Percentiles rank a stretch among this genome's conserved stretches.
Evolutionary conservation across 2,329 filamentous ascomycete species (phyloP).

Genomic region (Pestalotiopsis sp.): DNA sequence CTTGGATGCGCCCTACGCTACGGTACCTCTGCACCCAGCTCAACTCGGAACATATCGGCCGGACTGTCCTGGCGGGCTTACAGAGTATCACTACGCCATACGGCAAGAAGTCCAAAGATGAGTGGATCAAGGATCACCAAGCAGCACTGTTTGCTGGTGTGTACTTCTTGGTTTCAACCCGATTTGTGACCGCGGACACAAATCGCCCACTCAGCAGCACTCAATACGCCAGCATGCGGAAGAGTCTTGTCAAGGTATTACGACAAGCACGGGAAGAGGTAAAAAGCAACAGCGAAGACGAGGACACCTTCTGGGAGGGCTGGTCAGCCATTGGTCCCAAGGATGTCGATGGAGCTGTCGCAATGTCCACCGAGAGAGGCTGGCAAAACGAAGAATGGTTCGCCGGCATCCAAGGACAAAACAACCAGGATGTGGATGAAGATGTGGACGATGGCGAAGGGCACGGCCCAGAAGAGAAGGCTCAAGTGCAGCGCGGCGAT

Average conservation of each 20-base stretch:
- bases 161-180: conserved; percentile 61
- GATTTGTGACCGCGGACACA: conserved; percentile 44
- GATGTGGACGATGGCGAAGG: conserved; percentile 38
- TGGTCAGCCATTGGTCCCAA: conserved; percentile 52
- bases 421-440: conserved; percentile 32
- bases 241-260: conserved; percentile 49
- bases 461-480: conserved; percentile 35
- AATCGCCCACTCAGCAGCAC: conserved; percentile 42
- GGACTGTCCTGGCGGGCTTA: conserved; percentile 75
- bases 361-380: conserved; percentile 55
- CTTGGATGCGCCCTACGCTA: conserved; percentile 72
- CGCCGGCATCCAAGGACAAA: conserved; percentile 58
- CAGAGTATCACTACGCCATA: conserved; percentile 54
- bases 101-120: conserved; percentile 48
- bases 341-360: conserved; percentile 65
- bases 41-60: conserved; percentile 62
- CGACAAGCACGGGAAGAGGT: conserved; percentile 42
- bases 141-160: conserved; percentile 62
- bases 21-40: conserved; percentile 67
- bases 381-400: conserved; percentile 70
- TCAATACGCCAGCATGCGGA: conserved; percentile 49
- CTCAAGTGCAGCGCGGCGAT: conserved; percentile 53
- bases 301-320: conserved; percentile 55
- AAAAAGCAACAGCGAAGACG: conserved; percentile 38
- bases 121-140: conserved; percentile 51